Conservation (phyloP, 345 rosid genomes). For the Salix dunnii region DNA sequence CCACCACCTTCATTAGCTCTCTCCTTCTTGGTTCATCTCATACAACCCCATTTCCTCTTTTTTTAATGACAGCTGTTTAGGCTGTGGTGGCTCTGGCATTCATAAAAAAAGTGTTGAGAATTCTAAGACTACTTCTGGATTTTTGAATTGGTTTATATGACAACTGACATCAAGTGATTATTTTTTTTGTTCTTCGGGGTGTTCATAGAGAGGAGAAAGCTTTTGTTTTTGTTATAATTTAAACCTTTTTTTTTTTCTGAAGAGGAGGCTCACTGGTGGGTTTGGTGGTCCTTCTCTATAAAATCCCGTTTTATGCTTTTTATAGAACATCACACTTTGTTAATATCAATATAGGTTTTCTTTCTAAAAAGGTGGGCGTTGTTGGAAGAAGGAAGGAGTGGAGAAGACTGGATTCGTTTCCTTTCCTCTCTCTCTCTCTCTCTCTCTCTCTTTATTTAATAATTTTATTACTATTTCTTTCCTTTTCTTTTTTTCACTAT, state of each 20-base stretch:
- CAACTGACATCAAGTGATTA: conserved; percentile 8
- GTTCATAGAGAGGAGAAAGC: not conserved
- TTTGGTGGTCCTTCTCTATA: conserved; percentile 48
- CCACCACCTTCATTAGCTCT: conserved; percentile 9
- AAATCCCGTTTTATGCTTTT: conserved; percentile 21
- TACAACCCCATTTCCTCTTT: not conserved
- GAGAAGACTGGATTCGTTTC: conserved; percentile 4
- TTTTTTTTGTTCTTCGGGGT: not conserved
- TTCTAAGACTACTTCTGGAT: not conserved
- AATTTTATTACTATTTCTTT: conserved; percentile 12
- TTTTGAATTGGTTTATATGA: not conserved
- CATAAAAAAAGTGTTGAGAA: not conserved
- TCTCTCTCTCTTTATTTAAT: not conserved
- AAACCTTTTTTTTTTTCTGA: not conserved
- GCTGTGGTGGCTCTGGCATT: not conserved
- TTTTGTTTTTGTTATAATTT: conserved; percentile 8
- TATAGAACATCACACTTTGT: conserved; percentile 25
- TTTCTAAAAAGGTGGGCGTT: not conserved
- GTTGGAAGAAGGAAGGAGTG: not conserved
- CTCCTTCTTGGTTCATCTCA: conserved; percentile 13
- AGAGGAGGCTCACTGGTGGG: conserved; percentile 42
- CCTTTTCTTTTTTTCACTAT: conserved; percentile 4
- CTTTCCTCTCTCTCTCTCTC: not conserved
- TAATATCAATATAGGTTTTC: not conserved
- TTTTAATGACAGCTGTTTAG: conserved; percentile 19